Conservation (phyloP, 164 flowering plant genomes). For the Macadamia integrifolia region DNA sequence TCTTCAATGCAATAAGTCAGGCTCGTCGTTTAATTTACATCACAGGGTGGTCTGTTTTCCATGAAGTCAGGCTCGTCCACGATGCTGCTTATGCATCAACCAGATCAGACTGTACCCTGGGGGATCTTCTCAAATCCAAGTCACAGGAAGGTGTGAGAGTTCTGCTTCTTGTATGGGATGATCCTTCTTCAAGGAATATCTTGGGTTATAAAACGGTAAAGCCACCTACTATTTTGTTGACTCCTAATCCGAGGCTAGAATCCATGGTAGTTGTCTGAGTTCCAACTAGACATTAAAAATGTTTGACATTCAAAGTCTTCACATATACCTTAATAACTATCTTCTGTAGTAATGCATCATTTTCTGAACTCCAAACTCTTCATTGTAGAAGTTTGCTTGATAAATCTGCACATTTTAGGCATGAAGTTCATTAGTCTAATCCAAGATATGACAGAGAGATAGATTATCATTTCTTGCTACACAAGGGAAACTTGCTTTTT, state of each 20-base stretch:
- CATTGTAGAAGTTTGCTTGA: too few species aligned
- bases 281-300: too few species aligned
- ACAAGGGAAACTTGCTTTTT: too few species aligned
- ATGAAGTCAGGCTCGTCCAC: slow-evolving; percentile 66
- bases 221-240: background rate
- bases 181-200: slow-evolving; percentile 85
- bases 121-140: slow-evolving; percentile 78
- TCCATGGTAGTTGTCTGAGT: background rate
- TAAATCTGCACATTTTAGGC: too few species aligned
- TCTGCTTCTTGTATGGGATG: slow-evolving; percentile 94
- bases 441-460: too few species aligned
- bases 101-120: slow-evolving; percentile 44
- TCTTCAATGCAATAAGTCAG: slow-evolving; percentile 70
- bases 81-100: slow-evolving; percentile 30
- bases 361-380: too few species aligned
- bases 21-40: slow-evolving; percentile 76
- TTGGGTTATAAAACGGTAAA: slow-evolving; percentile 73
- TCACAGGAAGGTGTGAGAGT: slow-evolving; percentile 98
- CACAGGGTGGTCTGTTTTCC: slow-evolving; percentile 96
- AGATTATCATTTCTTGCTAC: too few species aligned
- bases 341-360: too few species aligned
- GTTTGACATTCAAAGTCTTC: too few species aligned
- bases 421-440: too few species aligned
- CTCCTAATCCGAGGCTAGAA: background rate
- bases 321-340: too few species aligned